Base-by-base conservation (phyloP, 2,329 filamentous ascomycete genomes). In the Cytospora piceae region DNA sequence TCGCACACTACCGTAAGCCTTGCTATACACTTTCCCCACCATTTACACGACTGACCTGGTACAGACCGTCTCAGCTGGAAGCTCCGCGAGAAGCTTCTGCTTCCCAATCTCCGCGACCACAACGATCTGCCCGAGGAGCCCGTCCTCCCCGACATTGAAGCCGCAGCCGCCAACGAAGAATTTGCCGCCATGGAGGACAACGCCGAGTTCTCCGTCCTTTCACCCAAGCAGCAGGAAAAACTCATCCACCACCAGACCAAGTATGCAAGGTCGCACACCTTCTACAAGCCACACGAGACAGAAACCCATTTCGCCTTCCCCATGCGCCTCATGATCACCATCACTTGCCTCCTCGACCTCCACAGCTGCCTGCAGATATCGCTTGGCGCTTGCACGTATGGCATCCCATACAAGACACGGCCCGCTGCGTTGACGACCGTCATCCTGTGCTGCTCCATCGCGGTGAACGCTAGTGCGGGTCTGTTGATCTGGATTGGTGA, bases 201-300 rank as follows among this genome's bases (percentile, higher is more conserved):
- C 49, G 81, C 85, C 37, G 80, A 83, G 63, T 75, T 83, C 29
- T 86, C 86, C 0, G 89, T 92, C 4, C 80, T 95, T 3, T 87
- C 81, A 0, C 79, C 80, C 5, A 78, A 84, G 66, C 90, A 95
- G 74, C 90, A 93, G 72, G 82, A 83, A 67, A 86, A 84, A 58
- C 83, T 96, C 12, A 83, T 88, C 59, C 89, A 95, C 73, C 92
- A 96, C 72, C 90, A 94, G 73, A 84, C 82, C 70, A 94, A 94
- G 72, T 90, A 95, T 72, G 84, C 90, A 73, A 92, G 90, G 71
- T 93, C 90, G 0, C 92, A 96, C 75, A 93, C 90, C 7, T 96
- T 94, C 76, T 96, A 96, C 81, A 94, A 94, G 72, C 92, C 92
- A 0, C 90, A 96, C 75, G 92, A 96, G 77, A 96, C 92, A 0